A percentile compares a stretch with the other conserved stretches of the same genome.
Evolutionary conservation across 176 grass and related monocot genomes (phyloP).

Genomic region (Hordeum marinum): DNA sequence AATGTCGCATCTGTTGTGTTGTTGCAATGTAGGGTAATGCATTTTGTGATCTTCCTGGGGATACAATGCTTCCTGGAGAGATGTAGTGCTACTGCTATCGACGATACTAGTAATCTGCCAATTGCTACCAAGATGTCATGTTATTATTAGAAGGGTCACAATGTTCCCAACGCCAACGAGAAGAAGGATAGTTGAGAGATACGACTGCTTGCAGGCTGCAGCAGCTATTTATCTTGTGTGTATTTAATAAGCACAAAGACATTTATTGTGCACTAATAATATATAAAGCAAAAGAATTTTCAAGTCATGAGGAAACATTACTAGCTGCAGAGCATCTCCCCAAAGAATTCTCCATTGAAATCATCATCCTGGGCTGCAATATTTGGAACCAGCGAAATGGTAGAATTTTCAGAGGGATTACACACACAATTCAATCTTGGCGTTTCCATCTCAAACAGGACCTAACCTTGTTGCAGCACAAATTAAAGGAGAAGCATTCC

Average conservation of each 20-base stretch:
- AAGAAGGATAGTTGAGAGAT: not conserved
- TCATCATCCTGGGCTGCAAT: too few species aligned
- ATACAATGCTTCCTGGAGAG: constrained; percentile 91
- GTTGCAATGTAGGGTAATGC: constrained; percentile 66
- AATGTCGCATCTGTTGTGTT: not conserved
- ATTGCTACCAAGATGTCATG: not conserved
- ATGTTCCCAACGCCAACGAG: not conserved
- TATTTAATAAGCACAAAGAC: constrained; percentile 1
- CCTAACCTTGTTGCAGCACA: too few species aligned
- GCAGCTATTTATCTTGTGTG: constrained; percentile 5
- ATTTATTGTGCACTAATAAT: not conserved
- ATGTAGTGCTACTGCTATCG: constrained; percentile 24
- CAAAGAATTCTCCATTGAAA: too few species aligned
- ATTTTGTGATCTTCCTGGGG: constrained; percentile 81
- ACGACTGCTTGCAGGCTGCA: constrained; percentile 3
- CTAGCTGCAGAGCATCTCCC: too few species aligned
- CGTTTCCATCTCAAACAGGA: too few species aligned
- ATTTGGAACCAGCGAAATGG: too few species aligned
- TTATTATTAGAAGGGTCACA: not conserved
- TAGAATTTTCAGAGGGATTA: too few species aligned
- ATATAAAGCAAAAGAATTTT: not conserved
- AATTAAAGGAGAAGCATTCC: too few species aligned
- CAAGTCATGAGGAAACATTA: too few species aligned
- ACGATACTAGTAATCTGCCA: not conserved
- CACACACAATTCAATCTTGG: too few species aligned